Evolutionary conservation across 352 stramenopile species (phyloP).

Genomic region (Phytophthora citrophthora): DNA sequence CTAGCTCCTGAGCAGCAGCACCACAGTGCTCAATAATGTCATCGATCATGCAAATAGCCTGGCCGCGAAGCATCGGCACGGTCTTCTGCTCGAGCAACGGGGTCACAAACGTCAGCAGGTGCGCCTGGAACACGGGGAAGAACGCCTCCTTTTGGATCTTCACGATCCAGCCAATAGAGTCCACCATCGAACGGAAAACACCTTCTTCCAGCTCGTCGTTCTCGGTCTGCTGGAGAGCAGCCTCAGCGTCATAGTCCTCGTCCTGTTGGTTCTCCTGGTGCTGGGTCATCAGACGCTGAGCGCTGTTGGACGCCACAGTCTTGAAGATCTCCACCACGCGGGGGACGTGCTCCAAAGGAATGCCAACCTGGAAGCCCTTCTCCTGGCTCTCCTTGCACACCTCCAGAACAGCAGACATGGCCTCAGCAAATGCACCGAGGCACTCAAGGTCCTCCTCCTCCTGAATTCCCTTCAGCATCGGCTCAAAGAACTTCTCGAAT

Average conservation of each 20-base stretch:
- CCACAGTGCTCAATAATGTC: slow-evolving; percentile 90
- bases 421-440: slow-evolving; percentile 76
- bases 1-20: slow-evolving; percentile 66
- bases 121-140: slow-evolving; percentile 76
- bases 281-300: slow-evolving; percentile 61
- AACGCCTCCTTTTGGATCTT: slow-evolving; percentile 84
- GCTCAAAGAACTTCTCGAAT: slow-evolving; percentile 80
- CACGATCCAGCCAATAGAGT: slow-evolving; percentile 87
- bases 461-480: slow-evolving; percentile 74
- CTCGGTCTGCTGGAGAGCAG: slow-evolving; percentile 71
- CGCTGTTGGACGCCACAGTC: slow-evolving; percentile 66
- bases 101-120: slow-evolving; percentile 71
- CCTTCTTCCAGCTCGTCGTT: slow-evolving; percentile 78
- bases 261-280: slow-evolving; percentile 76
- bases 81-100: slow-evolving; percentile 69
- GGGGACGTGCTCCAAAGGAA: slow-evolving; percentile 74
- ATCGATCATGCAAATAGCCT: slow-evolving; percentile 90
- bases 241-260: slow-evolving; percentile 84
- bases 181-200: slow-evolving; percentile 82
- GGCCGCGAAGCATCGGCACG: slow-evolving; percentile 69
- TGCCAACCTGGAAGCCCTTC: slow-evolving; percentile 70
- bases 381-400: slow-evolving; percentile 85
- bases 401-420: slow-evolving; percentile 73
- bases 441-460: slow-evolving; percentile 84
- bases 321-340: slow-evolving; percentile 77